These are phyloP conservation scores for Blastocystis sp. DNA, from an alignment of 352 stramenopile species.

Conservation along the genomic window DNA sequence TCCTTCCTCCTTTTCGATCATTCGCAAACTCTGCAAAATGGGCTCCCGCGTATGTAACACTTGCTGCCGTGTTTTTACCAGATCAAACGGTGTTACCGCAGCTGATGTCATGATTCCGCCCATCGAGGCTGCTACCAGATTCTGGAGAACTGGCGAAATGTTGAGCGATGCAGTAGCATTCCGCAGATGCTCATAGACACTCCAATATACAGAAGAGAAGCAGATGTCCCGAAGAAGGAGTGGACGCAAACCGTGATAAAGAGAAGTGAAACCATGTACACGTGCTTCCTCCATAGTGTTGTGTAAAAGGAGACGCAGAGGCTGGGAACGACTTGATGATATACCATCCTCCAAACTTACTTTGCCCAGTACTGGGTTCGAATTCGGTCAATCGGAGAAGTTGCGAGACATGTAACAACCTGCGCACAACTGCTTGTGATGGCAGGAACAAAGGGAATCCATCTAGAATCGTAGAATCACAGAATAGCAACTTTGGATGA, in stretches of 20 bases:
- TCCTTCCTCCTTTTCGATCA: slow-evolving; percentile 11
- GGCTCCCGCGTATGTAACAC: slow-evolving; percentile 27
- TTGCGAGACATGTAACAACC: slow-evolving; percentile 3
- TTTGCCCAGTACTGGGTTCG: slow-evolving; percentile 53
- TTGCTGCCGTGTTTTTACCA: slow-evolving; percentile 48
- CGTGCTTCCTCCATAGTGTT: background rate
- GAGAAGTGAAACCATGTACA: background rate
- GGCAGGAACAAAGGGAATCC: slow-evolving; percentile 28
- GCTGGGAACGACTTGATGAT: background rate
- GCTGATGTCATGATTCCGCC: slow-evolving; percentile 21
- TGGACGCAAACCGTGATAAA: slow-evolving; percentile 42
- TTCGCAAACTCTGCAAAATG: slow-evolving; percentile 21
- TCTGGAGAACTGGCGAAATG: slow-evolving; percentile 4
- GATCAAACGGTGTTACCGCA: slow-evolving; percentile 16
- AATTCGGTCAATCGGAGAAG: slow-evolving; percentile 49
- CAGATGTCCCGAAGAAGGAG: slow-evolving; percentile 44
- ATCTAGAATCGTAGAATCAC: background rate
- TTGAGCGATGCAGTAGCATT: background rate
- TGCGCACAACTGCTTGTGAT: slow-evolving; percentile 11
- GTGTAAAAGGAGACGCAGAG: background rate
- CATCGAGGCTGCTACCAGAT: slow-evolving; percentile 27
- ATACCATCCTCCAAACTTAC: background rate
- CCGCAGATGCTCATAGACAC: slow-evolving; percentile 34
- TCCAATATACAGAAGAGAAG: slow-evolving; percentile 54
- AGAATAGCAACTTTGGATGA: background rate